These are phyloP conservation scores for Leishmania turanica DNA, from an alignment of 208 protist genomes.

Conservation along the genomic window DNA sequence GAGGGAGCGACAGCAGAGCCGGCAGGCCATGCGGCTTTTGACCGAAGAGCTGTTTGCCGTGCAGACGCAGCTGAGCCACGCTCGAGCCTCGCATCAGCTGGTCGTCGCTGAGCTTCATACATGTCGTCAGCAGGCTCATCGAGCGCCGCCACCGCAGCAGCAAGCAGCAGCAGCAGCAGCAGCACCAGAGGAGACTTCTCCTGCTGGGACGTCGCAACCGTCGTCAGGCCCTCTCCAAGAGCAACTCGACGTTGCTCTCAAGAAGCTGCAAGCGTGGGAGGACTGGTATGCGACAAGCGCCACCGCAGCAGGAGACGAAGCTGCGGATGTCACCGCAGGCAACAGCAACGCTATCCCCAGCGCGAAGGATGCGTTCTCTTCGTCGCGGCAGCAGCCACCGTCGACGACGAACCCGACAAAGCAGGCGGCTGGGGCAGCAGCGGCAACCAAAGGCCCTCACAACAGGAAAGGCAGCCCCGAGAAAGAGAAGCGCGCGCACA, in stretches of 20 bases:
- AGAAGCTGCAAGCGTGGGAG: constrained; percentile 69
- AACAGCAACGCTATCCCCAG: background rate
- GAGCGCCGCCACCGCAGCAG: background rate
- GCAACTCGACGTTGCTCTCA: constrained; percentile 35
- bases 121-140: background rate
- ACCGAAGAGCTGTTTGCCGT: constrained; percentile 21
- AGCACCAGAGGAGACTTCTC: constrained; percentile 2
- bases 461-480: background rate
- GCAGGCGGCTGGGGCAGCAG: background rate
- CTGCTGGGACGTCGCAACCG: background rate
- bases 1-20: constrained; percentile 9
- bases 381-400: background rate
- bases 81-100: constrained; percentile 24
- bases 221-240: constrained; percentile 16
- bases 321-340: background rate
- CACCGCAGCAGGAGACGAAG: background rate
- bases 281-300: constrained; percentile 44
- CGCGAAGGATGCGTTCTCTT: background rate
- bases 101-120: constrained; percentile 18
- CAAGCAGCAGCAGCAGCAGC: constrained; percentile 1
- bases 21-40: constrained; percentile 24
- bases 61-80: constrained; percentile 31
- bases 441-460: background rate
- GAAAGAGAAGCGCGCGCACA: background rate
- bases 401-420: background rate